Evolutionary conservation across 352 stramenopile species (phyloP), one percentile per base, ranked within the genome.

Genomic region (Phytophthora nicotianae): DNA sequence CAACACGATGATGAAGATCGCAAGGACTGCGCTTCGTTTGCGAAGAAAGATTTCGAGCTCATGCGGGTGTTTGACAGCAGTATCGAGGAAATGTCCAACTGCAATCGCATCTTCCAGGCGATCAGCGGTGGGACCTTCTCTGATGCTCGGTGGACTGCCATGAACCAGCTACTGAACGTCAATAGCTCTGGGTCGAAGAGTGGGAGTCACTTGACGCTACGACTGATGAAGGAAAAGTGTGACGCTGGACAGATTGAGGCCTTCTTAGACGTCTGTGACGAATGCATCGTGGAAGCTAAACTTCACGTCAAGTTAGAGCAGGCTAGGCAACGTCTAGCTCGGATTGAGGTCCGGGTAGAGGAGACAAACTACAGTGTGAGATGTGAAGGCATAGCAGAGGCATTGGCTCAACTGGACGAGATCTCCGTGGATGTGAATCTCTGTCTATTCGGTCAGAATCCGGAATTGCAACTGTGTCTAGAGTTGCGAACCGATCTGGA

Each of bases 261-360:
- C 13, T 55, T 73, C 24, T 6, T 81, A 1, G 20, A 51, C 2
- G 46, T 84, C 5, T 88, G 79, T 35, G 76, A 86, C n/a, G 53
- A 79, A n/a, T 70, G 70, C 32, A 78, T 88, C n/a, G 41, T 87
- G 3, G 80, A 90, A 51, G 57, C 73, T 0, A 85, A 81, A 29
- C 37, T 86, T 0, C 77, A 71, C 24, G 13, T 48, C 14, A 74
- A 75, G 16, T 40, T 77, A 42, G 68, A 86, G 14, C 68, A 75
- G 10, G 29, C 68, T 33, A 63, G 59, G 8, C 63, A 81, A 37
- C 63, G 69, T 23, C n/a, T 85, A 2, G 32, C 21, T 7, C 65
- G 61, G 10, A 72, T 83, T n/a, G 50, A 54, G 0, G 42, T 88
- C 3, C 43, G 40, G 1, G 54, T 85, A 4, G 53, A 64, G 20